A percentile compares a stretch with the other conserved stretches of the same genome.
Evolutionary conservation across 2,329 filamentous ascomycete species (phyloP).

Genomic region (Fusarium floridanum): DNA sequence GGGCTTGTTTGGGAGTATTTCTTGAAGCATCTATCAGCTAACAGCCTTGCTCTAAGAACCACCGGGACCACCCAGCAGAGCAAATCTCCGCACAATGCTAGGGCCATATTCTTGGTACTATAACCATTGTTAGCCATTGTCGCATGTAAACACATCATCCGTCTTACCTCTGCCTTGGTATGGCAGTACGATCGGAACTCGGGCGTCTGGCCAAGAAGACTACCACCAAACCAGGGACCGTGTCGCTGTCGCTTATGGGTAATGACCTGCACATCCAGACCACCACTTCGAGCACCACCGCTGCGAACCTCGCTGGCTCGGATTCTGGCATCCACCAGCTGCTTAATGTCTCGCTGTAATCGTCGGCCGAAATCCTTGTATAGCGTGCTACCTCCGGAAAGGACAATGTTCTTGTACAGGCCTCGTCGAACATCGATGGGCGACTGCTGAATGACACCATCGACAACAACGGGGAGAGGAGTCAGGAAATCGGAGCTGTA

Average conservation of each 20-base stretch:
- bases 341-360: constrained; percentile 96
- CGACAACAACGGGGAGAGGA: constrained; percentile 92
- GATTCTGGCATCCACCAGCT: constrained; percentile 93
- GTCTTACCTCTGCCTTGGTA: constrained; percentile 80
- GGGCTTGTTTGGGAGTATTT: constrained; percentile 20
- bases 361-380: constrained; percentile 99
- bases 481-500: constrained; percentile 99
- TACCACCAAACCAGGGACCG: constrained; percentile 98
- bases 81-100: constrained; percentile 94
- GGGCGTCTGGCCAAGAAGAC: constrained; percentile 94
- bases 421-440: constrained; percentile 97
- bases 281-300: constrained; percentile 92
- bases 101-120: constrained; percentile 96
- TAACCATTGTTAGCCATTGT: constrained; percentile 21
- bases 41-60: constrained; percentile 68
- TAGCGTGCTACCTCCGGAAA: constrained; percentile 95
- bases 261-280: constrained; percentile 96
- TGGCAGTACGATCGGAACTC: constrained; percentile 99
- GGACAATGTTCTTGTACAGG: constrained; percentile 99
- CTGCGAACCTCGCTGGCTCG: constrained; percentile 91
- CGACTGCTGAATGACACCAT: constrained; percentile 96
- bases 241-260: constrained; percentile 97
- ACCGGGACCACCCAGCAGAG: constrained; percentile 90
- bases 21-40: constrained; percentile 35
- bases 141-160: neutral